These are phyloP conservation scores for Triticum aestivum DNA, from an alignment of 176 grass and related monocot species.

Conservation along the genomic window DNA sequence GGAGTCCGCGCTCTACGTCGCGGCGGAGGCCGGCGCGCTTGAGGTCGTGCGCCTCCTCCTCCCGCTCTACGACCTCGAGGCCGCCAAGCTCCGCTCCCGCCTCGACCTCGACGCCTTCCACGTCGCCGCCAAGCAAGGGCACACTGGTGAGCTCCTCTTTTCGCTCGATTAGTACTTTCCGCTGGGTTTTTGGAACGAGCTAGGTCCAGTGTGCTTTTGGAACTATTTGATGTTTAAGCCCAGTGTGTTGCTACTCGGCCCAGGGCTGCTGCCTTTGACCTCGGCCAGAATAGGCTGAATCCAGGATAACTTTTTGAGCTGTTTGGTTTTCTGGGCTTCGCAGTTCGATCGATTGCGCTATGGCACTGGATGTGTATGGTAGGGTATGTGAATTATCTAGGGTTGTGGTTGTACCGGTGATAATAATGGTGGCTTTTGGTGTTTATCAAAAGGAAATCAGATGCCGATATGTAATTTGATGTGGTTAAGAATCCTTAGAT, in stretches of 20 bases:
- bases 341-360: not conserved
- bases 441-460: not conserved
- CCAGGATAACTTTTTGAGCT: not conserved
- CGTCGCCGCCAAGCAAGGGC: constrained; percentile 85
- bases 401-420: not conserved
- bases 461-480: not conserved
- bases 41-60: constrained; percentile 73
- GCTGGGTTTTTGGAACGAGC: not conserved
- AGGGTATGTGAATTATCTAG: not conserved
- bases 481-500: not conserved
- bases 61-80: constrained; percentile 67
- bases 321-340: not conserved
- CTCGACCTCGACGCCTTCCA: constrained; percentile 96
- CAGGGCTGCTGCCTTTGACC: not conserved
- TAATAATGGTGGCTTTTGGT: not conserved
- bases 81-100: constrained; percentile 61
- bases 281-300: not conserved
- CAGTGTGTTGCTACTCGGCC: not conserved
- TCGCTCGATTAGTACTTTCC: not conserved
- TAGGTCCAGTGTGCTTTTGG: not conserved
- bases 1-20: constrained; percentile 90
- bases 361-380: not conserved
- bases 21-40: constrained; percentile 70
- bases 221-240: no score
- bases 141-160: constrained; percentile 49